A percentile compares a stretch with the other conserved stretches of the same genome.
Evolutionary conservation across 2,329 filamentous ascomycete genomes (phyloP).

Genomic region (Colletotrichum musae): DNA sequence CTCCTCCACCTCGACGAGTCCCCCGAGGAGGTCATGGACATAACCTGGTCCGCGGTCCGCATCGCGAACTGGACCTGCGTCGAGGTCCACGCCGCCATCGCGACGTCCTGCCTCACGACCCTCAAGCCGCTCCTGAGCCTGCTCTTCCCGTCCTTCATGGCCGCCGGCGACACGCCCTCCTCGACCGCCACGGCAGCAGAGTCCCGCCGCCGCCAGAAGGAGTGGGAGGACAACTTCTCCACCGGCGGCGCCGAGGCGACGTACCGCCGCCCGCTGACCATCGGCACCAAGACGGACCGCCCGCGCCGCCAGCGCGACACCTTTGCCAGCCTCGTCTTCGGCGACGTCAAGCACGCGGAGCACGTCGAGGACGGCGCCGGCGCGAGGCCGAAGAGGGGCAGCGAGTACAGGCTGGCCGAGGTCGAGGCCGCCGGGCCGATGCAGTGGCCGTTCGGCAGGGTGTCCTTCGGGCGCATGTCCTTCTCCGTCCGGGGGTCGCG

Average conservation of each 20-base stretch:
- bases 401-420: conserved; percentile 29
- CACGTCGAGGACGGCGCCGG: conserved; percentile 18
- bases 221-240: conserved; percentile 39
- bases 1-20: conserved; percentile 43
- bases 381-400: background rate
- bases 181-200: conserved; percentile 12
- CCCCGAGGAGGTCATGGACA: conserved; percentile 42
- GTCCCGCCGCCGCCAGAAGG: conserved; percentile 14
- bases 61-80: conserved; percentile 53
- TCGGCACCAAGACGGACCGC: conserved; percentile 41
- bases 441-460: conserved; percentile 11
- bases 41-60: conserved; percentile 47
- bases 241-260: conserved; percentile 6
- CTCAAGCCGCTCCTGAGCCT: conserved; percentile 56
- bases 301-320: conserved; percentile 19
- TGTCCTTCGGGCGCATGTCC: background rate
- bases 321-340: conserved; percentile 17
- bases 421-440: conserved; percentile 21
- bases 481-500: conserved; percentile 20
- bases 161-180: conserved; percentile 3
- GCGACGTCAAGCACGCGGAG: conserved; percentile 13
- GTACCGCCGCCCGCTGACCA: conserved; percentile 42
- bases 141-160: conserved; percentile 46
- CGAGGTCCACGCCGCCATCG: conserved; percentile 54
- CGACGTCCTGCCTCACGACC: conserved; percentile 54